Evolutionary conservation across 2,329 filamentous ascomycete species (phyloP), one percentile per base, ranked within the genome.

Genomic region (Talaromyces islandicus): DNA sequence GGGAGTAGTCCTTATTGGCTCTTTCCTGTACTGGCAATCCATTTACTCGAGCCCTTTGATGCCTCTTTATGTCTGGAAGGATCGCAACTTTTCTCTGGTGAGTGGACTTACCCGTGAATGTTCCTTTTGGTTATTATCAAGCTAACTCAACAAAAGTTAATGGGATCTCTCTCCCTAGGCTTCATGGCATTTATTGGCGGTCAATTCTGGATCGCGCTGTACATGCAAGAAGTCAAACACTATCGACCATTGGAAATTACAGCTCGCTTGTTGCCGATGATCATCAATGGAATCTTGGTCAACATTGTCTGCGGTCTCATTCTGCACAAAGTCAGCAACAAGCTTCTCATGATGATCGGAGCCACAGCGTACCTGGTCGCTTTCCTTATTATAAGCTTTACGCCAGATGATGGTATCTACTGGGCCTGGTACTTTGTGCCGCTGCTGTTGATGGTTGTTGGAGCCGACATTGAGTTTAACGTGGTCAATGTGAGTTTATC

Each of bases 381-480:
- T 6, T 82, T 81, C 64, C 71, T 85, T 0, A 76, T 90, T 6
- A 76, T 86, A 38, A 81, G 83, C 0, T 78, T 88, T 54, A 84
- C 87, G 66, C 73, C 76, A 43, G 69, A 79, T 1, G 77, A 81
- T 10, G 58, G 60, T 59, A 80, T 76, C 19, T 89, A 89, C 69
- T 90, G 87, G 87, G 81, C 81, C 0, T 85, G 87, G 62, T 79
- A 83, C 6, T 89, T 89, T 68, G 85, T 86, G 0, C 80, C 81
- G 0, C 71, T 88, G 43, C 71, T 85, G 17, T 71, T 89, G 27
- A 81, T 82, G 24, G 86, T 89, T 1, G 75, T 88, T 4, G 87
- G 87, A 1, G 86, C 86, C 0, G 88, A 89, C 67, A 82, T 90
- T 35, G 83, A 89, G 60, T 89, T 89, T 70, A 88, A 88, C 62